Evolutionary conservation across 768 basidiomycete species (phyloP).

Genomic region (Phaffia tasmanica): DNA sequence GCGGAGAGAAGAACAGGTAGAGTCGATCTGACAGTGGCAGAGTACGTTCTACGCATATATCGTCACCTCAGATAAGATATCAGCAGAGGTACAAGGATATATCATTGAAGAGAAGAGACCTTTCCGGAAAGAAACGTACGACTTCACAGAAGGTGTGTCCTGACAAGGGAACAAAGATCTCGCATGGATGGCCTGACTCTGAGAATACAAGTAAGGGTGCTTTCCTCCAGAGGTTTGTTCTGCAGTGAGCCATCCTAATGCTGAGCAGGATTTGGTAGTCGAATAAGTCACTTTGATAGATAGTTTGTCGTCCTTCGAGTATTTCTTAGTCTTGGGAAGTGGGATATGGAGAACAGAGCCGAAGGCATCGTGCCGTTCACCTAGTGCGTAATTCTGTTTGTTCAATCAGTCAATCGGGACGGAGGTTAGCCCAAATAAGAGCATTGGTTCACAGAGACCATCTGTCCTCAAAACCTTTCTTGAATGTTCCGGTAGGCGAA

Average conservation of each 20-base stretch:
- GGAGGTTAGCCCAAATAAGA: slow-evolving; percentile 24
- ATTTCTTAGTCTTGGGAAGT: slow-evolving; percentile 42
- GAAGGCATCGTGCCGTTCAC: slow-evolving; percentile 55
- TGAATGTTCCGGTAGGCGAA: slow-evolving; percentile 1
- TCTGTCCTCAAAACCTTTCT: neutral
- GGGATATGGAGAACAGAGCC: slow-evolving; percentile 61
- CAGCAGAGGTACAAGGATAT: neutral
- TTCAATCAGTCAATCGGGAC: neutral
- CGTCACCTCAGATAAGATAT: neutral
- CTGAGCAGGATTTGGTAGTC: slow-evolving; percentile 63
- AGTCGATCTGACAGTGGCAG: slow-evolving; percentile 62
- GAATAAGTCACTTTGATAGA: slow-evolving; percentile 52
- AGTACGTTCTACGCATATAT: slow-evolving; percentile 49
- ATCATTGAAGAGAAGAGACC: neutral
- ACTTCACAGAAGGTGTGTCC: slow-evolving; percentile 79
- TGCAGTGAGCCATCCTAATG: slow-evolving; percentile 78
- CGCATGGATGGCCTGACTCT: slow-evolving; percentile 85
- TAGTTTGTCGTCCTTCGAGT: slow-evolving; percentile 40
- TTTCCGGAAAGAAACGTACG: slow-evolving; percentile 43
- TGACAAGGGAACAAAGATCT: slow-evolving; percentile 68
- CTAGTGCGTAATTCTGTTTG: slow-evolving; percentile 45
- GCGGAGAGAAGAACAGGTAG: slow-evolving; percentile 82
- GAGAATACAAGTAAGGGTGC: slow-evolving; percentile 80
- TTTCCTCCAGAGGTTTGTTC: slow-evolving; percentile 75
- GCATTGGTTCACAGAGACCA: slow-evolving; percentile 25